Base-by-base conservation (phyloP, 2,329 filamentous ascomycete species). In the Ceratocystis alfenasii region DNA sequence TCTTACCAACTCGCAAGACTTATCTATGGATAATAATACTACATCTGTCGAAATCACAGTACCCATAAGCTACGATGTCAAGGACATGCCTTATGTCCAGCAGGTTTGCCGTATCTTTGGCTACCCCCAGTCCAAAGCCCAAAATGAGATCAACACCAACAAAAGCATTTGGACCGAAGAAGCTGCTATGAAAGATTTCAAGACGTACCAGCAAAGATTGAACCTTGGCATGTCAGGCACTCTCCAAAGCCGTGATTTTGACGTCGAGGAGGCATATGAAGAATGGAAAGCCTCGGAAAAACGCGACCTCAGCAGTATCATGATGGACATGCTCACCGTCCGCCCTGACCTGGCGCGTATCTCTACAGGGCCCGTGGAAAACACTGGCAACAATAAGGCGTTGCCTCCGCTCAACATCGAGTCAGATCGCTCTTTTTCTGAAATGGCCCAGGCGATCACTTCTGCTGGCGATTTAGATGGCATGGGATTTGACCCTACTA, bases 71-170 rank as follows among this genome's bases (percentile, higher is more conserved):
- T 90, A 96, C 75, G 90, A 96, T 75, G 87, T 97, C 73, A 96
- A 94, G 76, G 94, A 99, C 73, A 99, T 99, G 94, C 87, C 87
- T 46, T 83, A 96, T 76, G 94, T 96, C 33, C 87, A 94, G 74
- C 83, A 87, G 45, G 92, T 99, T 30, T 89, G 88, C 63, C 87
- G 83, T 71, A 89, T 96, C 69, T 99, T 97, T 75, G 88, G 88
- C 57, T 81, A 93, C 67, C 85, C 86, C 55, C 85, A 88, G 70
- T 85, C 86, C 1, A 86, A 94, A 70, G 87, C 92, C 5, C 94
- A 99, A 76, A 83, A 83, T 55, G 92, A 96, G 71, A 89, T 99
- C 72, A 88, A 95, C 74, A 83, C 85, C 62, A 84, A 95, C 75
- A 88, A 87, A 70, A 80, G 84, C 4, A 76, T 83, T 1, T 99